Evolutionary conservation across 2,329 filamentous ascomycete species (phyloP), one percentile per base, ranked within the genome.

Genomic region (Cucurbitaria berberidis): DNA sequence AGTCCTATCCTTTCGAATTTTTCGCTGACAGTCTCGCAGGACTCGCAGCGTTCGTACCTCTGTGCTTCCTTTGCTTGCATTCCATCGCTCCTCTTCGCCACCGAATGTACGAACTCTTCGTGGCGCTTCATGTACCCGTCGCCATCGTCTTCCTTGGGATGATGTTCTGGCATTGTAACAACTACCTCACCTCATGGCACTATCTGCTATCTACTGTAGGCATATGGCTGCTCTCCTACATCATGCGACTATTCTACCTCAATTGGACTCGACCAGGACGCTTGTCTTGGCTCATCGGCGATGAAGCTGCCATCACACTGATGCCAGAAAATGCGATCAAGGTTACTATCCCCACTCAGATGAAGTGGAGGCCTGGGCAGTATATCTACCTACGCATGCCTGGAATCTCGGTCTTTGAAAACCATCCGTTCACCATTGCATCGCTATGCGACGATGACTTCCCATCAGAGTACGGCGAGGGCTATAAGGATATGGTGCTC

Each of bases 331-430:
- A 96, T 68, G 91, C 91, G n/a, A 88, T 98, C 77, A 97, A 97
- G 74, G 85, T 98, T 63, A 97, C 93, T 0, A 89, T 98, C 45
- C 92, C 93, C 1, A 97, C 93, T 0, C 91, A 93, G 74, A 90
- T 96, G 83, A 88, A 86, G 57, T 98, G 93, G 93, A 88, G 86
- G 69, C 92, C 93, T 0, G 95, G 93, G 5, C 95, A 98, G 74
- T 97, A 96, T 64, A 89, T 97, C 16, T 98, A 97, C 72, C 82
- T 98, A 18, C 87, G 93, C 46, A 96, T 98, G 88, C 93, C 93
- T 0, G 91, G 91, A 1, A 92, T 98, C 63, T 93, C 92, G 0
- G 74, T 96, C 1, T 87, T 97, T 53, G 91, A 96, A 62, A 97
- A 96, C 64, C 95, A 98, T 66, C 93, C 93, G 0, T 98, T 98